Percentiles rank a stretch among this genome's conserved stretches.
Conservation (phyloP, 129 eudicot species). For the Centaurea solstitialis region DNA sequence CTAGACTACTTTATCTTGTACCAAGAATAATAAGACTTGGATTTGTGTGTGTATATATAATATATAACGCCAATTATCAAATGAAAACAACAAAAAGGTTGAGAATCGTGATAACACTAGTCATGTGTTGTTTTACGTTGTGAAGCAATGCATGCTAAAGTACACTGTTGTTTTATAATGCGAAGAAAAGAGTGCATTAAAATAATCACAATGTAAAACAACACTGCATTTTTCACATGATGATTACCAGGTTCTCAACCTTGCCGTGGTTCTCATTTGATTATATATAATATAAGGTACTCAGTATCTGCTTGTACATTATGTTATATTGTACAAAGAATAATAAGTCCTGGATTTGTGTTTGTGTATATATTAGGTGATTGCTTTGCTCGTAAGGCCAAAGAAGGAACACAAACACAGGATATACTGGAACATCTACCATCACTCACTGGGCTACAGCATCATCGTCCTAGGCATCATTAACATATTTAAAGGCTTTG, state of each 20-base stretch:
- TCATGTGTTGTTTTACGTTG: background rate
- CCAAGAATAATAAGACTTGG: background rate
- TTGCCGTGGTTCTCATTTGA: no score
- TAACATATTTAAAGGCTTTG: constrained; percentile 74
- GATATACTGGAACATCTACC: constrained; percentile 81
- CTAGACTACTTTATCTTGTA: background rate
- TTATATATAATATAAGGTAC: background rate
- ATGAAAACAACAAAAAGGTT: background rate
- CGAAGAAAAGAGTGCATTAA: no score
- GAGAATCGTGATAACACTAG: background rate
- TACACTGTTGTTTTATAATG: background rate
- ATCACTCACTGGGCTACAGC: constrained; percentile 67
- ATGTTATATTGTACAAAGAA: background rate
- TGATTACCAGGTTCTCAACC: no score
- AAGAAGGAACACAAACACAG: constrained; percentile 82
- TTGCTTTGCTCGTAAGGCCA: constrained; percentile 85
- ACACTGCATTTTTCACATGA: no score
- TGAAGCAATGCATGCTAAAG: background rate
- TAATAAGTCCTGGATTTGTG: background rate
- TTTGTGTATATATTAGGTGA: constrained; percentile 36
- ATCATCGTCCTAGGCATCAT: constrained; percentile 64
- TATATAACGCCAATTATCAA: background rate
- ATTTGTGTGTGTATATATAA: background rate
- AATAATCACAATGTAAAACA: no score
- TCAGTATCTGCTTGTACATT: background rate